Evolutionary conservation across 2,329 filamentous ascomycete species (phyloP).

Genomic region (Davidsoniella eucalypti): DNA sequence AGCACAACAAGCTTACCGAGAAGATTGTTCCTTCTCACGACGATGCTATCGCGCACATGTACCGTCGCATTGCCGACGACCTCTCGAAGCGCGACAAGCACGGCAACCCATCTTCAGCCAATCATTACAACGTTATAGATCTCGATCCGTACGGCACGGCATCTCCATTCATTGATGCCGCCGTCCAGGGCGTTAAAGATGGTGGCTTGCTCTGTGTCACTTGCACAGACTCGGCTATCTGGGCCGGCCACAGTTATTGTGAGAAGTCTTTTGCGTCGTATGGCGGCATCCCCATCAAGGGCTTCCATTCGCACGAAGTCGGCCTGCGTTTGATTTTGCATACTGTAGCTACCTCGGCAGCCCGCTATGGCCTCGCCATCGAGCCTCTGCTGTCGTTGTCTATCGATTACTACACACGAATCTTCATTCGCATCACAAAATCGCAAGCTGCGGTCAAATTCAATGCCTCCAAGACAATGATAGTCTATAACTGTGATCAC

Average conservation of each 20-base stretch:
- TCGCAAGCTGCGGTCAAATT: slow-evolving; percentile 82
- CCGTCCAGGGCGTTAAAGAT: slow-evolving; percentile 64
- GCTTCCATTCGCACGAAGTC: slow-evolving; percentile 71
- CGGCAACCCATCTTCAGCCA: slow-evolving; percentile 24
- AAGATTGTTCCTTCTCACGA: slow-evolving; percentile 59
- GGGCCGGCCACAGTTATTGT: slow-evolving; percentile 82
- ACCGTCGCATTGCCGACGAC: slow-evolving; percentile 45
- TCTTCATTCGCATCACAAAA: slow-evolving; percentile 70
- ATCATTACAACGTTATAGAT: slow-evolving; percentile 82
- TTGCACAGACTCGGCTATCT: slow-evolving; percentile 90
- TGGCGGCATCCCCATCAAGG: slow-evolving; percentile 75
- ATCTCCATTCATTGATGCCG: slow-evolving; percentile 79
- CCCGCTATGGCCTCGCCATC: slow-evolving; percentile 71
- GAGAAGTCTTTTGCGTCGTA: slow-evolving; percentile 94
- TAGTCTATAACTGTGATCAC: slow-evolving; percentile 76
- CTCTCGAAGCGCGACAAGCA: slow-evolving; percentile 26
- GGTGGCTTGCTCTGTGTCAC: slow-evolving; percentile 88
- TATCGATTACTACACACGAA: slow-evolving; percentile 85
- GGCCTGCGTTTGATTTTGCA: slow-evolving; percentile 77
- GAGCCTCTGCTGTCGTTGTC: slow-evolving; percentile 85
- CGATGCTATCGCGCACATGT: slow-evolving; percentile 88
- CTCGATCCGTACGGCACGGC: slow-evolving; percentile 93
- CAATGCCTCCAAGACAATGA: slow-evolving; percentile 76
- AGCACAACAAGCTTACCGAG: slow-evolving; percentile 59
- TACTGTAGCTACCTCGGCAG: slow-evolving; percentile 62